Base-by-base conservation (phyloP, 495 filamentous ascomycete genomes). In the Halenospora varia region DNA sequence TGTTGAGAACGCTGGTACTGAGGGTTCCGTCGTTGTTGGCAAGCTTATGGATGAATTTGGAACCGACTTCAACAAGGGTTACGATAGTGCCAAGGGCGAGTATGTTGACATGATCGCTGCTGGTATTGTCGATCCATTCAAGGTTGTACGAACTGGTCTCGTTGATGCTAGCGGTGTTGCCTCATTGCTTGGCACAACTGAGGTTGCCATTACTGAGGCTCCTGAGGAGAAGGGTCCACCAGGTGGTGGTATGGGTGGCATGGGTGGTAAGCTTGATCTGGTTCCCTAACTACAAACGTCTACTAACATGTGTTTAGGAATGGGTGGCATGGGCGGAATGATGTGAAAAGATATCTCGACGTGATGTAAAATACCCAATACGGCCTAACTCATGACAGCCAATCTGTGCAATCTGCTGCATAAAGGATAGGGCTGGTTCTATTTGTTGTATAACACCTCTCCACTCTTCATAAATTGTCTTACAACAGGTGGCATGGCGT, bases 91-190 rank as follows among this genome's bases (percentile, higher is more conserved):
- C 68, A 96, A 91, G 80, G 88, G 93, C 74, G 90, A 96, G 77
- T 97, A 96, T 75, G 90, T 97, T 62, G 92, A 98, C 78, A 97
- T 98, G 94, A 96, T 98, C 72, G 72, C 84, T 61, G 81, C 89
- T 57, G 94, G 94, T 87, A 97, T 98, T 72, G 87, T 98, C 65
- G 94, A 98, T 70, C 94, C 94, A 48, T 86, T 98, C 81, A 98
- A 98, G 88, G 94, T 98, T 61, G 94, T 98, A 67, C 90, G 94
- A 64, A 98, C 93, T 59, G 90, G 88, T 54, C 84, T 98, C 35
- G 82, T 92, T 68, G 94, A 98, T 72, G 94, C 94, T 67, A 90
- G 86, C 72, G 94, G 94, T 78, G 94, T 98, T 64, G 93, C 94
- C 42, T 97, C 92, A 52, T 83, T 98, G 55, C 88, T 98, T 61